phyloP scores from a whole-genome alignment of 805 yeast genomes.

The Sporopachydermia lactativora region DNA sequence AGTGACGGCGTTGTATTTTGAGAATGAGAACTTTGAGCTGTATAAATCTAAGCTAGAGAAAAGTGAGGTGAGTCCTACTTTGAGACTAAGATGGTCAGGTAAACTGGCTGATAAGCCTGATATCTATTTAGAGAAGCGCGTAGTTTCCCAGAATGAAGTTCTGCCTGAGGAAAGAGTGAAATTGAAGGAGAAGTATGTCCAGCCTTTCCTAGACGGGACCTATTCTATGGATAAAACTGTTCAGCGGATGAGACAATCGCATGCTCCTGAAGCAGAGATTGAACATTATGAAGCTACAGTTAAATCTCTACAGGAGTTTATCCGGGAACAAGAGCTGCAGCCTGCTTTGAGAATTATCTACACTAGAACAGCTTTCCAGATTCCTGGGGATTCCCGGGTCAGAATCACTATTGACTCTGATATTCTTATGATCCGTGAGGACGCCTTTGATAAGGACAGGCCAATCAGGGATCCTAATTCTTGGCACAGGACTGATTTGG shows the following conservation, averaged over 20 bases:
- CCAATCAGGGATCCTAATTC: conserved; percentile 80
- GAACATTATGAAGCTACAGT: conserved; percentile 41
- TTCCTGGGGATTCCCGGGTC: conserved; percentile 92
- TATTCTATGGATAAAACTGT: conserved; percentile 35
- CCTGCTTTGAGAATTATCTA: conserved; percentile 81
- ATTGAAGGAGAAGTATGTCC: conserved; percentile 71
- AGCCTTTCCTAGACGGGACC: conserved; percentile 50
- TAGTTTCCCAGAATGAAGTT: conserved; percentile 34
- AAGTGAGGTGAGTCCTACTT: conserved; percentile 52
- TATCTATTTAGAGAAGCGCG: conserved; percentile 67
- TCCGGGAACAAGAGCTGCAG: conserved; percentile 51
- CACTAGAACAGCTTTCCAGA: conserved; percentile 92
- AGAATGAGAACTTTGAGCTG: conserved; percentile 66
- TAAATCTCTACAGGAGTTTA: conserved; percentile 45
- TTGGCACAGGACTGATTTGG: conserved; percentile 93
- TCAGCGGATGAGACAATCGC: conserved; percentile 48
- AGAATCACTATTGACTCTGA: conserved; percentile 87
- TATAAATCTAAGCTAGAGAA: conserved; percentile 76
- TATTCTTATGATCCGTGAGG: conserved; percentile 79
- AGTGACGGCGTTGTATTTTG: conserved; percentile 79
- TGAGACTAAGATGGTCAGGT: conserved; percentile 88
- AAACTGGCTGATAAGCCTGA: conserved; percentile 64
- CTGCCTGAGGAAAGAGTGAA: conserved; percentile 44
- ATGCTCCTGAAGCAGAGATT: conserved; percentile 36
- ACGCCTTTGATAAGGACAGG: conserved; percentile 65